Conservation (phyloP, 441 rosid species). For the Erysimum pusillum region DNA sequence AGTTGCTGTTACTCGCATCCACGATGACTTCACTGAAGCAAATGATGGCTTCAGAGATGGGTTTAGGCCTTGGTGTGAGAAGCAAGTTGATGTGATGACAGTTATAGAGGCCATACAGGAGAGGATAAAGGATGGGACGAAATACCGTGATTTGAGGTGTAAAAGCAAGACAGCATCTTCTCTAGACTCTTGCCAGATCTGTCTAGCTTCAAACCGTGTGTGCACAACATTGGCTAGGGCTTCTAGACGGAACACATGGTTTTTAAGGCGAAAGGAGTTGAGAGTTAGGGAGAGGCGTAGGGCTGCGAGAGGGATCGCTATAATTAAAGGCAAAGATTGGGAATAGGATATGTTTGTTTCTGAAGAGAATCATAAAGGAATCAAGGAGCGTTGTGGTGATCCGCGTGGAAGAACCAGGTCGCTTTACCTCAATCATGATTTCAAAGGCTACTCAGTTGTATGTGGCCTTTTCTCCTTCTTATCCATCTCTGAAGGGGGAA, state of each 20-base stretch:
- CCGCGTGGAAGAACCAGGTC: conserved; percentile 33
- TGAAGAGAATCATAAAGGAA: conserved; percentile 55
- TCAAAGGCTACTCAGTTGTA: conserved; percentile 21
- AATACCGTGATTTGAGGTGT: conserved; percentile 56
- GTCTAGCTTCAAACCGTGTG: conserved; percentile 74
- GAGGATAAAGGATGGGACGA: conserved; percentile 61
- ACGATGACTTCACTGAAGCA: conserved; percentile 49
- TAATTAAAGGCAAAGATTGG: conserved; percentile 52
- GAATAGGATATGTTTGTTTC: conserved; percentile 57
- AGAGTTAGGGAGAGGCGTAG: conserved; percentile 59
- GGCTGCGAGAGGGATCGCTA: conserved; percentile 65
- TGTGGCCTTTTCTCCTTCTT: too few relatives aligned
- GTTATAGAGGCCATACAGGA: conserved; percentile 64
- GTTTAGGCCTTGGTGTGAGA: conserved; percentile 44
- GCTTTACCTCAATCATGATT: conserved; percentile 44
- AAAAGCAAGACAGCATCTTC: conserved; percentile 63
- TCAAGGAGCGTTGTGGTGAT: conserved; percentile 49
- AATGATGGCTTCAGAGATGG: conserved; percentile 44
- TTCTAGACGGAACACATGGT: conserved; percentile 66
- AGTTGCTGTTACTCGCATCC: conserved; percentile 63
- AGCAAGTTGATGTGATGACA: conserved; percentile 52
- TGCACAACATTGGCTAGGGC: conserved; percentile 58
- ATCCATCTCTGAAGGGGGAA: too few relatives aligned
- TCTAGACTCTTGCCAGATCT: conserved; percentile 74
- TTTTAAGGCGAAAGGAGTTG: conserved; percentile 55